Conservation (phyloP, 2,329 filamentous ascomycete species). For the Penicillium corylophilum region DNA sequence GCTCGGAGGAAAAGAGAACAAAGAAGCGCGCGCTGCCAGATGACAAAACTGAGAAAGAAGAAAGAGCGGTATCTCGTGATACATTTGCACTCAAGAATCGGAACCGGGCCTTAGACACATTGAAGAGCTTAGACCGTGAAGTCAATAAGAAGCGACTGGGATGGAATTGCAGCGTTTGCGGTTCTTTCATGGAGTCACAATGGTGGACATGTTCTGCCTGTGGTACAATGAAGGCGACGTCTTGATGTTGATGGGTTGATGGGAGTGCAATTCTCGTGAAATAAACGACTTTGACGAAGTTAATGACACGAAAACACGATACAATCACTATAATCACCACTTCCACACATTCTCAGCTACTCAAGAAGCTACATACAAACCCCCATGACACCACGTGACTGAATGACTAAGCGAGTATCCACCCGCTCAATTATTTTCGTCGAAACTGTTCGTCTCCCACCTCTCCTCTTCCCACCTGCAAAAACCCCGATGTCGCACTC, state of each 20-base stretch:
- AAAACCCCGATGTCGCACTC: not conserved
- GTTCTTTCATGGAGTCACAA: conserved; percentile 62
- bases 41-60: conserved; percentile 4
- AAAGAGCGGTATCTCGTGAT: conserved; percentile 11
- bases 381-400: conserved; percentile 6
- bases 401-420: conserved; percentile 15
- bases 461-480: not conserved
- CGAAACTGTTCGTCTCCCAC: not conserved
- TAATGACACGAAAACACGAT: not conserved
- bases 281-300: not conserved
- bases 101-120: conserved; percentile 36
- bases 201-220: conserved; percentile 66
- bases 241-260: conserved; percentile 36
- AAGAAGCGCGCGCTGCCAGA: conserved; percentile 23
- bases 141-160: conserved; percentile 52
- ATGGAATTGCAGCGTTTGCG: conserved; percentile 60
- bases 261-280: no score
- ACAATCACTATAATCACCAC: not conserved
- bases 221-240: conserved; percentile 57
- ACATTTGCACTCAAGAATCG: conserved; percentile 31
- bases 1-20: conserved; percentile 10
- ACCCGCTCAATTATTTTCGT: conserved; percentile 19
- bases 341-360: not conserved
- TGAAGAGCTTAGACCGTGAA: conserved; percentile 41
- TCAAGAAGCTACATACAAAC: not conserved